Percentiles rank a stretch among this genome's conserved stretches.
Evolutionary conservation across 75 land plant species (phyloP).

Genomic region (Sequoia sempervirens): DNA sequence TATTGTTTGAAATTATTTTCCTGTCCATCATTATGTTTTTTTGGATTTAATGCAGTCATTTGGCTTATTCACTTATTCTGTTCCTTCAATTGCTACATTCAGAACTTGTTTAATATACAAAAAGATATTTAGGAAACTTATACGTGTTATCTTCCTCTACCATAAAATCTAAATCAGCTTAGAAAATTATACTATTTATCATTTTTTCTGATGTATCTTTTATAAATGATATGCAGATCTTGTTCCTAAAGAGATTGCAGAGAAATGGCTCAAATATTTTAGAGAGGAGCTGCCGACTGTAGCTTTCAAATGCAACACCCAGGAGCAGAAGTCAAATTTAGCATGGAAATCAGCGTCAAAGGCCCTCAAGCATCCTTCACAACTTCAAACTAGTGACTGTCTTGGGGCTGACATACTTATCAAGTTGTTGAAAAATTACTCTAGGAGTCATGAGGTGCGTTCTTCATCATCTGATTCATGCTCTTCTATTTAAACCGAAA

Average conservation of each 20-base stretch:
- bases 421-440: slow-evolving; percentile 86
- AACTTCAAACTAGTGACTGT: slow-evolving; percentile 79
- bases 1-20: not conserved
- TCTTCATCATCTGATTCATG: not conserved
- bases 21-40: not conserved
- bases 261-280: slow-evolving; percentile 93
- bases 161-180: not conserved
- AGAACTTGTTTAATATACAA: not conserved
- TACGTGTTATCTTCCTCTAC: not conserved
- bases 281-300: slow-evolving; percentile 92
- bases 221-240: slow-evolving; percentile 56
- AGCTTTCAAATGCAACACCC: slow-evolving; percentile 93
- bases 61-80: not conserved
- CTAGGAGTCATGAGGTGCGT: slow-evolving; percentile 82
- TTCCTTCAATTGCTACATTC: not conserved
- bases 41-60: not conserved
- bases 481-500: not conserved
- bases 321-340: slow-evolving; percentile 80
- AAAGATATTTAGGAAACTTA: not conserved
- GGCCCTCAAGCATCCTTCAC: slow-evolving; percentile 36
- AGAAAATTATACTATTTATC: not conserved
- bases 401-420: slow-evolving; percentile 94
- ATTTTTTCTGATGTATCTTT: not conserved
- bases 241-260: slow-evolving; percentile 85
- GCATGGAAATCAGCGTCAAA: slow-evolving; percentile 62